Percentiles rank a stretch among this genome's conserved stretches.
Conservation (phyloP, 352 stramenopile genomes). For the Phytopythium aichiense region DNA sequence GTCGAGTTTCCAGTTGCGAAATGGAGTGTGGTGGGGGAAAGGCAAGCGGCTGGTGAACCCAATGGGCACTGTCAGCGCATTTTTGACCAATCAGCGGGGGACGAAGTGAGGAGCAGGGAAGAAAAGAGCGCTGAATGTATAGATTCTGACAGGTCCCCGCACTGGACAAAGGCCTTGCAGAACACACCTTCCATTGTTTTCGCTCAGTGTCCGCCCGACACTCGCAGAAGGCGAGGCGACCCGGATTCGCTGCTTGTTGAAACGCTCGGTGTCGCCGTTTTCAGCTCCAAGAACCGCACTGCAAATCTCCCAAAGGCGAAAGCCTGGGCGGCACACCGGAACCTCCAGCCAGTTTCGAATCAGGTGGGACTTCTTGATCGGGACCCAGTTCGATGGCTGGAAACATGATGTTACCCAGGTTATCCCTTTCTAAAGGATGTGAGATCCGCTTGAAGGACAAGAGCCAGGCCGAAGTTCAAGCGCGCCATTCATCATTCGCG, state of each 20-base stretch:
- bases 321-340: background rate
- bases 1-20: background rate
- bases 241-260: too few relatives aligned
- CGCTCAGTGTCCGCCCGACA: too few relatives aligned
- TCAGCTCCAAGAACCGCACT: too few relatives aligned
- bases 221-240: background rate
- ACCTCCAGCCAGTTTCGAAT: background rate
- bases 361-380: background rate
- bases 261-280: background rate
- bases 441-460: background rate
- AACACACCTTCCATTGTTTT: too few relatives aligned
- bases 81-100: background rate
- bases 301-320: background rate
- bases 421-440: background rate
- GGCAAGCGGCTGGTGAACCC: slow-evolving; percentile 1
- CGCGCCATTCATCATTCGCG: too few relatives aligned
- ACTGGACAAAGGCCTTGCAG: background rate
- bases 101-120: background rate
- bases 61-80: background rate
- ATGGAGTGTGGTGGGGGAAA: background rate
- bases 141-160: background rate
- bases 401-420: background rate
- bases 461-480: background rate
- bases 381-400: background rate
- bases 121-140: background rate